These are phyloP conservation scores for Pugionium cornutum DNA, from an alignment of 345 rosid species.

Conservation along the genomic window DNA sequence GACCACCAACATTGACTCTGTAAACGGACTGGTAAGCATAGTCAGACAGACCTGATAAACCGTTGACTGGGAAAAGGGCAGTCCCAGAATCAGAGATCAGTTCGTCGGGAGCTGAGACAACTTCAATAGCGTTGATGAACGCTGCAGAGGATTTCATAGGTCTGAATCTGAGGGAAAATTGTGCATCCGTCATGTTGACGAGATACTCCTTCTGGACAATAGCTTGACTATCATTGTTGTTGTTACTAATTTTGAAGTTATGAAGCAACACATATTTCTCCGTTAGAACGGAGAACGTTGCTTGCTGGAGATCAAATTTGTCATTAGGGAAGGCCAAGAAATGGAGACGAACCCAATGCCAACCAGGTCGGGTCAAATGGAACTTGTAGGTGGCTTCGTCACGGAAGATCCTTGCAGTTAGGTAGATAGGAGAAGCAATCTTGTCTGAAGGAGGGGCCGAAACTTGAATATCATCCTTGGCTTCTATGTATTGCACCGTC, in stretches of 20 bases:
- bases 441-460: conserved; percentile 52
- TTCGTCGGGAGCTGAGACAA: conserved; percentile 70
- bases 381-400: conserved; percentile 59
- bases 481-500: conserved; percentile 43
- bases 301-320: conserved; percentile 52
- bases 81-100: conserved; percentile 56
- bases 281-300: conserved; percentile 56
- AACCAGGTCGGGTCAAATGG: conserved; percentile 54
- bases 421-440: conserved; percentile 59
- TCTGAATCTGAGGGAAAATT: conserved; percentile 52
- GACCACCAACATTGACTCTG: conserved; percentile 79
- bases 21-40: conserved; percentile 56
- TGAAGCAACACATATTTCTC: conserved; percentile 65
- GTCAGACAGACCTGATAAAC: conserved; percentile 46
- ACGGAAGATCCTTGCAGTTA: conserved; percentile 56
- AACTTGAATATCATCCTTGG: conserved; percentile 50
- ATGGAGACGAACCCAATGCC: conserved; percentile 78
- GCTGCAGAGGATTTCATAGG: conserved; percentile 61
- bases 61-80: conserved; percentile 54
- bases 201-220: conserved; percentile 59
- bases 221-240: conserved; percentile 38
- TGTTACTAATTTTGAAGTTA: conserved; percentile 49
- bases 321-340: conserved; percentile 50
- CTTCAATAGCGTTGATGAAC: conserved; percentile 71
- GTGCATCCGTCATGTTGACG: conserved; percentile 52